Percentiles rank a stretch among this genome's conserved stretches.
Evolutionary conservation across 441 rosid genomes (phyloP).

Genomic region (Erysimum pusillum): DNA sequence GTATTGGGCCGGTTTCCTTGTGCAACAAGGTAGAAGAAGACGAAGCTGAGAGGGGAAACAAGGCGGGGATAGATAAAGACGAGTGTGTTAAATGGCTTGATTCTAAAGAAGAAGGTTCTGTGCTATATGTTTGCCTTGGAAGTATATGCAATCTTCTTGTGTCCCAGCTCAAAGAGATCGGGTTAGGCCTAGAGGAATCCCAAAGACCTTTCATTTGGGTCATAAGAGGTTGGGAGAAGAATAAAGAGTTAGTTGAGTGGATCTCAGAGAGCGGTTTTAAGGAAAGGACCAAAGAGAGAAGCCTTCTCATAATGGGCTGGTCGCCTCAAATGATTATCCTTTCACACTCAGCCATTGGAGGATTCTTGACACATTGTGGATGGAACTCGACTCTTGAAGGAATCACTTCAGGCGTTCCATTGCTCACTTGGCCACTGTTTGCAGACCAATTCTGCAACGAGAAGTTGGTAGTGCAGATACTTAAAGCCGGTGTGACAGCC

Average conservation of each 20-base stretch:
- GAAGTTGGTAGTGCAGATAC: slow-evolving; percentile 52
- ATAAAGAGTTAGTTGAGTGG: slow-evolving; percentile 51
- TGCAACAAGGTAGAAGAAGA: slow-evolving; percentile 46
- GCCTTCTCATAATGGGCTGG: slow-evolving; percentile 60
- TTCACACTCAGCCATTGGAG: slow-evolving; percentile 58
- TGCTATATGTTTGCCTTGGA: slow-evolving; percentile 54
- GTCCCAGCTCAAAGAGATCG: slow-evolving; percentile 49
- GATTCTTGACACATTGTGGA: slow-evolving; percentile 67
- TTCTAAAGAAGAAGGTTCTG: slow-evolving; percentile 40
- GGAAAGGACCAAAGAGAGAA: slow-evolving; percentile 51
- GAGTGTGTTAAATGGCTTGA: slow-evolving; percentile 52
- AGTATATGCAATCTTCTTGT: slow-evolving; percentile 39
- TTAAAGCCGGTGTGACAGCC: slow-evolving; percentile 49
- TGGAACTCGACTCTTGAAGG: slow-evolving; percentile 66
- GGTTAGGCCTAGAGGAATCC: slow-evolving; percentile 51
- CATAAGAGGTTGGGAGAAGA: slow-evolving; percentile 46
- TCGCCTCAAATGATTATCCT: slow-evolving; percentile 61
- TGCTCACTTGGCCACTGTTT: slow-evolving; percentile 58
- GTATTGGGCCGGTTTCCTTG: slow-evolving; percentile 53
- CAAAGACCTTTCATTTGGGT: slow-evolving; percentile 55
- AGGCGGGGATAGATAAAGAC: slow-evolving; percentile 29
- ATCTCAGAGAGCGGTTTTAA: slow-evolving; percentile 43
- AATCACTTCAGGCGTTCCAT: slow-evolving; percentile 46
- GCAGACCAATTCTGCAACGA: slow-evolving; percentile 59
- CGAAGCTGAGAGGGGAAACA: slow-evolving; percentile 51